Conservation (phyloP, 1,284 basidiomycete genomes). For the Sporisorium iseilematis-ciliati region DNA sequence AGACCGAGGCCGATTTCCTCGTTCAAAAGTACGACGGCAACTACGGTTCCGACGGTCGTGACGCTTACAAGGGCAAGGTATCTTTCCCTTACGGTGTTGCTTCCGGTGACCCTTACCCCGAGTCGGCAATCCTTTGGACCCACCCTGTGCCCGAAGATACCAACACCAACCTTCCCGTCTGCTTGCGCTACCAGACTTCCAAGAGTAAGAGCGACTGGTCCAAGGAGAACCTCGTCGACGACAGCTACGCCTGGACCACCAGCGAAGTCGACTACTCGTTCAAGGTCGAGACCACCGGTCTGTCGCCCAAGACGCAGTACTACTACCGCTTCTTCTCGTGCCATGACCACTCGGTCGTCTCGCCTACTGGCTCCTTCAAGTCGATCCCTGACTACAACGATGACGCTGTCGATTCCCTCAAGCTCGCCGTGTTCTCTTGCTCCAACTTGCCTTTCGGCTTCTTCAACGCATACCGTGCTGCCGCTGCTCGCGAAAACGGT, state of each 20-base stretch:
- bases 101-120: conserved; percentile 76
- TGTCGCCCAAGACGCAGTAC: conserved; percentile 75
- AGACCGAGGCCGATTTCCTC: conserved; percentile 52
- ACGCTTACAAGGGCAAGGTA: conserved; percentile 63
- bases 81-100: conserved; percentile 71
- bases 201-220: conserved; percentile 64
- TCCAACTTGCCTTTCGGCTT: conserved; percentile 75
- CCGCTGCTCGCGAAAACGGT: conserved; percentile 73
- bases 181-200: conserved; percentile 74
- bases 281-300: conserved; percentile 76
- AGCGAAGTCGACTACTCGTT: conserved; percentile 76
- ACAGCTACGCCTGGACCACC: conserved; percentile 75
- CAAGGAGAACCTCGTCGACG: conserved; percentile 70
- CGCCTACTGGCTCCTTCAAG: conserved; percentile 74
- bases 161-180: conserved; percentile 74
- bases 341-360: conserved; percentile 27
- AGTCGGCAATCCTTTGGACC: conserved; percentile 77
- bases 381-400: conserved; percentile 58
- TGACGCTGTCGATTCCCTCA: conserved; percentile 72
- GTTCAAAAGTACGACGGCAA: conserved; percentile 48
- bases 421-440: conserved; percentile 76
- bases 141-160: conserved; percentile 48
- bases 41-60: conserved; percentile 40
- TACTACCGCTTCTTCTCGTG: conserved; percentile 77
- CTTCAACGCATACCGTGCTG: conserved; percentile 79